These are phyloP conservation scores for Leccinum cinnamomeum DNA, from an alignment of 1,284 basidiomycete species.

Conservation along the genomic window DNA sequence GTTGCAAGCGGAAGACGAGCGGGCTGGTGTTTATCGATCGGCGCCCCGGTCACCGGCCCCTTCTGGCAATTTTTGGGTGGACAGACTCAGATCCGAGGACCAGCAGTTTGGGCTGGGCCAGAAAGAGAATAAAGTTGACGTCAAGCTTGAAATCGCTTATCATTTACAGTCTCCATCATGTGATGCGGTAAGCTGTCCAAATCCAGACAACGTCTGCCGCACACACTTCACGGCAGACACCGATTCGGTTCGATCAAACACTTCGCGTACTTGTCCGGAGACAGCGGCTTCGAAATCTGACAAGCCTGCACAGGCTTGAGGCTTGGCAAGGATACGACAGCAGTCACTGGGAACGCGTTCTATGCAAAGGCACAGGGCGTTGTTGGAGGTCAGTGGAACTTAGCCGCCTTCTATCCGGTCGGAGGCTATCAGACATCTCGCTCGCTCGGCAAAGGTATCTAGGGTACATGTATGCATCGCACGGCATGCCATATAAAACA, in stretches of 20 bases:
- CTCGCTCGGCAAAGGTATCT: background rate
- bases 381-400: background rate
- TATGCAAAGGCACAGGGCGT: background rate
- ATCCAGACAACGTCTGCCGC: background rate
- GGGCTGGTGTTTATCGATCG: slow-evolving; percentile 34
- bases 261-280: slow-evolving; percentile 15
- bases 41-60: slow-evolving; percentile 17
- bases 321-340: background rate
- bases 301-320: background rate
- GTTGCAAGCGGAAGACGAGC: slow-evolving; percentile 10
- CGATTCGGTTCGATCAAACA: slow-evolving; percentile 24
- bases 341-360: background rate
- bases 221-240: slow-evolving; percentile 10
- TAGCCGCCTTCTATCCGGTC: background rate
- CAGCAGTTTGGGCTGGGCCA: slow-evolving; percentile 9
- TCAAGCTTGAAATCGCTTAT: slow-evolving; percentile 21
- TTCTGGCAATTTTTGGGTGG: slow-evolving; percentile 11
- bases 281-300: slow-evolving; percentile 2
- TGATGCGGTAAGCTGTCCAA: slow-evolving; percentile 13
- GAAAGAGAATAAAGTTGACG: slow-evolving; percentile 20
- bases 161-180: slow-evolving; percentile 13
- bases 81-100: slow-evolving; percentile 29
- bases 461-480: background rate
- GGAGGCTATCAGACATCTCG: background rate
- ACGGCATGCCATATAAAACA: background rate